Conservation (phyloP, 768 basidiomycete genomes). For the Kwoniella mangroviensis region DNA sequence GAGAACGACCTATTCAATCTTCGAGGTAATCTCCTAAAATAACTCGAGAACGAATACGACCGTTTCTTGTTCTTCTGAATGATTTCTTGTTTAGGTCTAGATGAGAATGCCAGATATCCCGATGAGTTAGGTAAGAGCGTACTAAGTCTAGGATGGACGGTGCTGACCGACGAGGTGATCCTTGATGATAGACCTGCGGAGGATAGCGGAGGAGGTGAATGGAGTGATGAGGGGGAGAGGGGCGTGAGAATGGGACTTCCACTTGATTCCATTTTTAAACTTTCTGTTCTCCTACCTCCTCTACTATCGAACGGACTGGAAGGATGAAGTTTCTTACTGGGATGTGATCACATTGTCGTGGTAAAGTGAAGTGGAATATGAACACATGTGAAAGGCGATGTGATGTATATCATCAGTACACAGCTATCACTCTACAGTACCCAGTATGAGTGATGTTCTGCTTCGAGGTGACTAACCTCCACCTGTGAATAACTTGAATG, state of each 20-base stretch:
- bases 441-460: neutral
- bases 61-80: neutral
- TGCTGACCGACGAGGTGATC: neutral
- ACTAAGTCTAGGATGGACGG: constrained; percentile 7
- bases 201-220: constrained; percentile 71
- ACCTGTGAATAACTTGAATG: neutral
- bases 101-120: constrained; percentile 9
- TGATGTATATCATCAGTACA: constrained; percentile 7
- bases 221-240: constrained; percentile 62
- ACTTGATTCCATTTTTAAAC: neutral
- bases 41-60: neutral
- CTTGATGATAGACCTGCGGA: constrained; percentile 42
- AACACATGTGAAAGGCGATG: constrained; percentile 1
- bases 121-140: constrained; percentile 7
- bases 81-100: neutral
- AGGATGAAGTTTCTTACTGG: neutral
- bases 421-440: neutral
- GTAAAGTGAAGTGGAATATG: neutral
- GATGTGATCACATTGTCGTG: constrained; percentile 3
- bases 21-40: neutral
- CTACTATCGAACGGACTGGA: neutral
- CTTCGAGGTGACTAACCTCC: constrained; percentile 14
- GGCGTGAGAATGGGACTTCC: constrained; percentile 19
- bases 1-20: neutral
- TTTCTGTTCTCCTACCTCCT: neutral